These are phyloP conservation scores for Eucalyptus virginea DNA, from an alignment of 345 rosid species.

Conservation along the genomic window DNA sequence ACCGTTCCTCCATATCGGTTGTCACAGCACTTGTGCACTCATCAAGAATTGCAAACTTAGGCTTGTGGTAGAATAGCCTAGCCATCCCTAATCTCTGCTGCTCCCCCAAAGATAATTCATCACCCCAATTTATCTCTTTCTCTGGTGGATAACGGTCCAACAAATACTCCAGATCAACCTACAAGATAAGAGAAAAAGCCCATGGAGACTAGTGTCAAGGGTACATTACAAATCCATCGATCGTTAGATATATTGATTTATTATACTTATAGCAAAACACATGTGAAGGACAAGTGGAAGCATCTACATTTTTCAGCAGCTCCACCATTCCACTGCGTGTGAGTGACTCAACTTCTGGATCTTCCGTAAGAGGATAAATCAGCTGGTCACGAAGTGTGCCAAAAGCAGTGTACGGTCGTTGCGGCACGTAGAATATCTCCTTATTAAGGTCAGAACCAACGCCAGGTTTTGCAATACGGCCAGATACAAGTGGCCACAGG, in stretches of 20 bases:
- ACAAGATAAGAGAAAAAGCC: background rate
- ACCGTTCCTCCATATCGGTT: conserved; percentile 98
- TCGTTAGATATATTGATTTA: background rate
- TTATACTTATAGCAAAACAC: background rate
- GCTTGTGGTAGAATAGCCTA: conserved; percentile 91
- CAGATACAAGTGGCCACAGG: conserved; percentile 93
- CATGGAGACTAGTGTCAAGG: background rate
- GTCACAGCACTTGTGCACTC: conserved; percentile 99
- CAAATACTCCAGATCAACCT: conserved; percentile 96
- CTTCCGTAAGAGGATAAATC: conserved; percentile 88
- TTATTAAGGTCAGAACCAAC: conserved; percentile 98
- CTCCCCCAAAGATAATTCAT: conserved; percentile 94
- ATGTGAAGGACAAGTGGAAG: background rate
- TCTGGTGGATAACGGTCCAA: conserved; percentile 85
- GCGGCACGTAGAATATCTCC: conserved; percentile 97
- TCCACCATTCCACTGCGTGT: conserved; percentile 74
- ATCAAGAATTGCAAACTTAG: conserved; percentile 99
- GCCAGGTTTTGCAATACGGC: conserved; percentile 94
- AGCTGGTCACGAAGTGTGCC: conserved; percentile 97
- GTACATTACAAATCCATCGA: background rate
- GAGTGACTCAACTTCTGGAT: conserved; percentile 62
- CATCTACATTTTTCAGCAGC: conserved; percentile 74
- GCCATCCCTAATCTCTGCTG: conserved; percentile 99
- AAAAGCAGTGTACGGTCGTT: conserved; percentile 96
- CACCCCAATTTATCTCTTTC: conserved; percentile 95